Percentiles rank a stretch among this genome's conserved stretches.
Evolutionary conservation across 176 grass and related monocot genomes (phyloP).

Genomic region (Raddia guianensis): DNA sequence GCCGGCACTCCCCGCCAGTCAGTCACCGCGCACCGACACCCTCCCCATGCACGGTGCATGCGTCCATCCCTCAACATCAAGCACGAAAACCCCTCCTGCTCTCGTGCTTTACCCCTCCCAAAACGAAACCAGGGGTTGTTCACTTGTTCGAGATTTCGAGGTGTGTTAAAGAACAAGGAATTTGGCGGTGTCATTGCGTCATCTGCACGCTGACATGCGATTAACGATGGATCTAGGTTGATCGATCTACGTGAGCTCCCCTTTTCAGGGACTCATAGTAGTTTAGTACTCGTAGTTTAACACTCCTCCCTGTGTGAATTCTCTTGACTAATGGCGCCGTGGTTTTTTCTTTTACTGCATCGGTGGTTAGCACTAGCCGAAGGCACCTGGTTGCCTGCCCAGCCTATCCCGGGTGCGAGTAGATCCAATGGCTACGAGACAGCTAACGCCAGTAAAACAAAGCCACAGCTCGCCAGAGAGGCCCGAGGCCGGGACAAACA

Average conservation of each 20-base stretch:
- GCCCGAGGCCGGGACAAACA: slow-evolving; percentile 17
- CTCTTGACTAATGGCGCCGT: background rate
- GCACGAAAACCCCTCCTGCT: background rate
- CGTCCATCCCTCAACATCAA: background rate
- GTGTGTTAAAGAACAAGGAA: background rate
- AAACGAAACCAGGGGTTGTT: slow-evolving; percentile 5
- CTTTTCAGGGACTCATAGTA: background rate
- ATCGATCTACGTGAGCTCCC: background rate
- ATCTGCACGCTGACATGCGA: slow-evolving; percentile 28
- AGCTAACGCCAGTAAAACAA: slow-evolving; percentile 38
- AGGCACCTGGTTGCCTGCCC: slow-evolving; percentile 19
- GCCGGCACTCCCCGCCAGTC: slow-evolving; percentile 33
- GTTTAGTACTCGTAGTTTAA: background rate
- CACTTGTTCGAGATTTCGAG: background rate
- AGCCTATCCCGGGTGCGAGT: background rate
- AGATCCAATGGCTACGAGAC: slow-evolving; percentile 38
- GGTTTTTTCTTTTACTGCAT: background rate
- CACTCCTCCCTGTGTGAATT: background rate
- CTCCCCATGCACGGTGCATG: too few relatives aligned
- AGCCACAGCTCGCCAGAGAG: slow-evolving; percentile 40
- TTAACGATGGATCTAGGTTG: slow-evolving; percentile 25
- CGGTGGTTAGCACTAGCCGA: slow-evolving; percentile 37
- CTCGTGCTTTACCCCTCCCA: background rate
- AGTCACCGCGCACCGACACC: slow-evolving; percentile 33
- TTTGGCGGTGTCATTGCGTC: slow-evolving; percentile 20